A percentile compares a stretch with the other conserved stretches of the same genome.
These are phyloP conservation scores for Sarocladiaceae sp. DNA, from an alignment of 2,329 filamentous ascomycete species.

Conservation along the genomic window DNA sequence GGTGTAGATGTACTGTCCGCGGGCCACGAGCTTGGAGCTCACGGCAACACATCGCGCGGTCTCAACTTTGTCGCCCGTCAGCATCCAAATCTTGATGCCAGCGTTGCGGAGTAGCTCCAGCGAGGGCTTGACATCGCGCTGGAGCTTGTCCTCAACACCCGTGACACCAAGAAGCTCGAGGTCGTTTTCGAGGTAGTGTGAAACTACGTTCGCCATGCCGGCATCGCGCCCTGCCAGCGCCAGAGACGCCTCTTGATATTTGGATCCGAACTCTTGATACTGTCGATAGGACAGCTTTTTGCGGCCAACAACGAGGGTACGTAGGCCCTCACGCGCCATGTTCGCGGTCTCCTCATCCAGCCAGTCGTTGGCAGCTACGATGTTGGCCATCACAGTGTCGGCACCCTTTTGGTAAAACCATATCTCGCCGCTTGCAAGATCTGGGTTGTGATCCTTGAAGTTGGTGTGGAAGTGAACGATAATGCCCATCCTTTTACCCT, in stretches of 20 bases:
- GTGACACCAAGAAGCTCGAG: constrained; percentile 95
- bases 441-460: constrained; percentile 40
- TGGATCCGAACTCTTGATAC: constrained; percentile 74
- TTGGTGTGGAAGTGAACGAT: constrained; percentile 78
- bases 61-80: constrained; percentile 97
- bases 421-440: constrained; percentile 67
- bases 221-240: constrained; percentile 75
- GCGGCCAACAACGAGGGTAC: constrained; percentile 91
- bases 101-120: constrained; percentile 93
- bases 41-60: constrained; percentile 95
- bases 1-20: constrained; percentile 94
- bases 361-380: constrained; percentile 96
- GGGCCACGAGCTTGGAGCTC: constrained; percentile 86
- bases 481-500: constrained; percentile 97
- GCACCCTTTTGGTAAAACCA: constrained; percentile 99
- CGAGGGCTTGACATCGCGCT: constrained; percentile 92
- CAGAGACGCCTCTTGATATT: constrained; percentile 75
- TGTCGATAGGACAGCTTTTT: constrained; percentile 75
- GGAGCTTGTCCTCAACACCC: constrained; percentile 94
- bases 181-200: constrained; percentile 77
- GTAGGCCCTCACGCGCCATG: constrained; percentile 94
- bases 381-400: constrained; percentile 95
- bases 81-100: constrained; percentile 99
- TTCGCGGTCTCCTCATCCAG: constrained; percentile 98
- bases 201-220: constrained; percentile 75